A percentile compares a stretch with the other conserved stretches of the same genome.
phyloP scores from a whole-genome alignment of 1,139 yeast species.

The Kodamaea plutei region DNA sequence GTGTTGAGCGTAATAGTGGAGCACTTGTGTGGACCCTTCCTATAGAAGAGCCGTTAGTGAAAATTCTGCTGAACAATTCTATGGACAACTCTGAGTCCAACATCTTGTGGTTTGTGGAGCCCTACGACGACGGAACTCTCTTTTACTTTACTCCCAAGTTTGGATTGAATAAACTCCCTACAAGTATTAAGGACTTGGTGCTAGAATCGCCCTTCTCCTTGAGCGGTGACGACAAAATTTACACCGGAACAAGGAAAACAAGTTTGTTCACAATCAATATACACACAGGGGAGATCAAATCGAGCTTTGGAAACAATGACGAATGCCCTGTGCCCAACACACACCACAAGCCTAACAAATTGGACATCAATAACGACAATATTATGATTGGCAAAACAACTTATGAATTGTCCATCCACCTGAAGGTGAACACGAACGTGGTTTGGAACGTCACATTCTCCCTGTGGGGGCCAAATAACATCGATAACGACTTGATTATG shows the following conservation, averaged over 20 bases:
- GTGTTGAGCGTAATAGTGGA: slow-evolving; percentile 75
- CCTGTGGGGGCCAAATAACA: slow-evolving; percentile 89
- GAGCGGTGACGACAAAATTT: slow-evolving; percentile 80
- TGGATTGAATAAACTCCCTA: slow-evolving; percentile 80
- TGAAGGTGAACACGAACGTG: slow-evolving; percentile 54
- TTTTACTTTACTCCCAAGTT: slow-evolving; percentile 75
- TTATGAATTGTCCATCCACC: slow-evolving; percentile 44
- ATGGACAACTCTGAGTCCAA: slow-evolving; percentile 24
- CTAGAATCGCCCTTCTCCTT: slow-evolving; percentile 78
- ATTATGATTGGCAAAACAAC: slow-evolving; percentile 51
- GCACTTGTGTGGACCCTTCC: slow-evolving; percentile 73
- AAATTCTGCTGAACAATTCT: slow-evolving; percentile 33
- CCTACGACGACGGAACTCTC: slow-evolving; percentile 80
- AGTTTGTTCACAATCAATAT: slow-evolving; percentile 74
- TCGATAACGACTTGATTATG: slow-evolving; percentile 64
- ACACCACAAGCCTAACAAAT: slow-evolving; percentile 12
- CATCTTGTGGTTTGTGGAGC: slow-evolving; percentile 81
- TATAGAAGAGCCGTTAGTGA: slow-evolving; percentile 49
- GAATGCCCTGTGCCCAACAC: slow-evolving; percentile 31
- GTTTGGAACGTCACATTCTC: slow-evolving; percentile 87
- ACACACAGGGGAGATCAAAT: slow-evolving; percentile 69
- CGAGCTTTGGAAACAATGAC: slow-evolving; percentile 62
- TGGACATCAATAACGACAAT: slow-evolving; percentile 16
- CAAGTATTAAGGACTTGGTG: slow-evolving; percentile 75
- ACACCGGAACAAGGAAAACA: slow-evolving; percentile 80